Percentiles rank a stretch among this genome's conserved stretches.
Conservation (phyloP, 2,329 filamentous ascomycete species). For the Penicillium sp. region DNA sequence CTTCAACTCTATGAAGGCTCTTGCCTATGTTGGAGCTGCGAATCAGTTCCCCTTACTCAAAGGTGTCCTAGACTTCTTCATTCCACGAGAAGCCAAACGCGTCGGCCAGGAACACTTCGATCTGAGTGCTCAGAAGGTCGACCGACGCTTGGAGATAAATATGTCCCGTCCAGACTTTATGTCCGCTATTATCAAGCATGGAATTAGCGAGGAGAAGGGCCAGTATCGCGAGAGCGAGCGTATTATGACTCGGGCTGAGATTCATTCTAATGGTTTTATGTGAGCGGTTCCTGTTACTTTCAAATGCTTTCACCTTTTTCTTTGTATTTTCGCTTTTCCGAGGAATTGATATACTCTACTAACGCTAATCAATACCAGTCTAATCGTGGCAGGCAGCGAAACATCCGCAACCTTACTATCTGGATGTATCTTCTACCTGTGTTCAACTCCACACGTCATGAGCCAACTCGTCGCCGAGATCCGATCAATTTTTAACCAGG, state of each 20-base stretch:
- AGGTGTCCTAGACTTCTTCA: slow-evolving; percentile 6
- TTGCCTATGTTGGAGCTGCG: slow-evolving; percentile 16
- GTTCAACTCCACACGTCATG: slow-evolving; percentile 19
- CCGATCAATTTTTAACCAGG: slow-evolving; percentile 20
- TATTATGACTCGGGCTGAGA: slow-evolving; percentile 24
- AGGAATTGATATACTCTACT: not conserved
- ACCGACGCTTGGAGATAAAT: slow-evolving; percentile 18
- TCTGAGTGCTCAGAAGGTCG: slow-evolving; percentile 19
- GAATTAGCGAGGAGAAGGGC: slow-evolving; percentile 18
- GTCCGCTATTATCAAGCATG: slow-evolving; percentile 24
- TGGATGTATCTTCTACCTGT: slow-evolving; percentile 34
- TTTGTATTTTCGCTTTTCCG: not conserved
- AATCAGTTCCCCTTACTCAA: slow-evolving; percentile 21
- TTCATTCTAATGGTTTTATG: slow-evolving; percentile 28
- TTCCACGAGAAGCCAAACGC: slow-evolving; percentile 12
- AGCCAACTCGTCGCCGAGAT: slow-evolving; percentile 23
- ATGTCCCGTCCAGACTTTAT: slow-evolving; percentile 25
- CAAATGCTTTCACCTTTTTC: not conserved
- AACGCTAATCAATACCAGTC: slow-evolving; percentile 5
- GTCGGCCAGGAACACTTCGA: slow-evolving; percentile 22
- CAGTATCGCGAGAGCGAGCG: slow-evolving; percentile 13
- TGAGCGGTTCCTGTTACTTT: slow-evolving; percentile 1
- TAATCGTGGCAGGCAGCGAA: slow-evolving; percentile 40
- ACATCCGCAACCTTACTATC: slow-evolving; percentile 44
- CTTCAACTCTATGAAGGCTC: slow-evolving; percentile 26